Base-by-base conservation (phyloP, 1,139 yeast species). In the Fermentozyma sake region DNA sequence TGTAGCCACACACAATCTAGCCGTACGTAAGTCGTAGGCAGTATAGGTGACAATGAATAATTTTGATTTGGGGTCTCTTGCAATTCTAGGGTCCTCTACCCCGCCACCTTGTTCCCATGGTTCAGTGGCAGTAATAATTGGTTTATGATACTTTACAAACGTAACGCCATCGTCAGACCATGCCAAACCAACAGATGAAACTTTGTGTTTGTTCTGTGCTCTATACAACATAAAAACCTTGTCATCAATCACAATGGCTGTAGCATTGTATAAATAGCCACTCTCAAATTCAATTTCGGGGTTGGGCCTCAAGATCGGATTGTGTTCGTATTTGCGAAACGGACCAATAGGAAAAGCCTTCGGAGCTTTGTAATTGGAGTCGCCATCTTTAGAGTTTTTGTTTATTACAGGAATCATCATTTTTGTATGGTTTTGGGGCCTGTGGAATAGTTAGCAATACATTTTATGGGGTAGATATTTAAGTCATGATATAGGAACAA, bases 41-140 rank as follows among this genome's bases (percentile, higher is more conserved):
- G 72, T 66, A 36, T 66, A 66, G 3, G 72, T 65, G 25, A 66
- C 46, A 19, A 66, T 50, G 33, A 66, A 66, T 25, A 48, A 37
- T 31, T 60, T 61, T 4, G 58, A 25, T 3, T 31, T 40, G 2
- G 68, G 67, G 38, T 65, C 68, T 27, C 70, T 41, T 5, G 61
- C 64, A 18, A 66, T 56, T 23, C 72, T 42, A 3, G 72, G 72
- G 34, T 66, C 72, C 37, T 66, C 72, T 30, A 66, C 52, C 1
- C 72, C 72, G 5, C 72, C 72, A 3, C 60, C 61, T 15, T 34
- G 27, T 37, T 66, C 72, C 59, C 66, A 65, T 1, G 58, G 46
- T 37, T 65, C 71, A 1, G 68, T 55, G 3, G 70, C 62, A 14
- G 32, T 34, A 18, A 66, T 32, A 10, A 66, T 46, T 6, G 72